Percentiles rank a stretch among this genome's conserved stretches.
phyloP scores from a whole-genome alignment of 768 basidiomycete species.

The Butyriboletus loyo region DNA sequence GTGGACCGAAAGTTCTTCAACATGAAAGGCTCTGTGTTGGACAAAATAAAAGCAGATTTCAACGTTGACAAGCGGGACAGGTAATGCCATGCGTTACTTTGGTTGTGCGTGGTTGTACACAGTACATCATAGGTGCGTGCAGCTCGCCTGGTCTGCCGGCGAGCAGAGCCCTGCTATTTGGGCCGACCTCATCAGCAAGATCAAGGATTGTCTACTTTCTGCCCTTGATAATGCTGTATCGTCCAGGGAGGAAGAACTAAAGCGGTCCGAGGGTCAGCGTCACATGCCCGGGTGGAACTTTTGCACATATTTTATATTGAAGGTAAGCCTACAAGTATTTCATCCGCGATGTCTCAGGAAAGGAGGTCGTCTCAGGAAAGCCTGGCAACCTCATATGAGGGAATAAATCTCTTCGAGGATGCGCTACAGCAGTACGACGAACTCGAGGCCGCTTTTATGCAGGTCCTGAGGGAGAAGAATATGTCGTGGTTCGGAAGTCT shows the following conservation, averaged over 20 bases:
- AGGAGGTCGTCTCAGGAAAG: conserved; percentile 66
- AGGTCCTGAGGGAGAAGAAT: conserved; percentile 72
- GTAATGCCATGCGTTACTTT: conserved; percentile 27
- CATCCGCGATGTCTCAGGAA: background rate
- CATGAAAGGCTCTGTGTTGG: conserved; percentile 79
- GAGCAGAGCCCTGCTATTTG: conserved; percentile 76
- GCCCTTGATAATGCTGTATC: conserved; percentile 80
- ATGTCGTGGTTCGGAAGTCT: conserved; percentile 91
- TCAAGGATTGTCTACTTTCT: conserved; percentile 85
- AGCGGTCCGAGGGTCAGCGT: conserved; percentile 82
- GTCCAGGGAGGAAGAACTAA: conserved; percentile 87
- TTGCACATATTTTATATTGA: conserved; percentile 93
- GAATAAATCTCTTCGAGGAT: conserved; percentile 86
- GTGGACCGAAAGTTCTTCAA: conserved; percentile 71
- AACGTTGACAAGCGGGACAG: conserved; percentile 86
- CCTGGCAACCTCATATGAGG: conserved; percentile 87
- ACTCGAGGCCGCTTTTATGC: conserved; percentile 80
- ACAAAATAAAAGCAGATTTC: conserved; percentile 90
- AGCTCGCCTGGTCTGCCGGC: conserved; percentile 72
- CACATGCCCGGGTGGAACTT: conserved; percentile 99
- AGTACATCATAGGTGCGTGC: conserved; percentile 60
- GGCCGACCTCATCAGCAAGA: conserved; percentile 83
- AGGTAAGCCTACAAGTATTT: conserved; percentile 50
- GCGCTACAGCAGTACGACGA: conserved; percentile 88
- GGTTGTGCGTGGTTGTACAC: conserved; percentile 10